Conservation (phyloP, 2,329 filamentous ascomycete genomes). For the Raffaelea arxii region DNA sequence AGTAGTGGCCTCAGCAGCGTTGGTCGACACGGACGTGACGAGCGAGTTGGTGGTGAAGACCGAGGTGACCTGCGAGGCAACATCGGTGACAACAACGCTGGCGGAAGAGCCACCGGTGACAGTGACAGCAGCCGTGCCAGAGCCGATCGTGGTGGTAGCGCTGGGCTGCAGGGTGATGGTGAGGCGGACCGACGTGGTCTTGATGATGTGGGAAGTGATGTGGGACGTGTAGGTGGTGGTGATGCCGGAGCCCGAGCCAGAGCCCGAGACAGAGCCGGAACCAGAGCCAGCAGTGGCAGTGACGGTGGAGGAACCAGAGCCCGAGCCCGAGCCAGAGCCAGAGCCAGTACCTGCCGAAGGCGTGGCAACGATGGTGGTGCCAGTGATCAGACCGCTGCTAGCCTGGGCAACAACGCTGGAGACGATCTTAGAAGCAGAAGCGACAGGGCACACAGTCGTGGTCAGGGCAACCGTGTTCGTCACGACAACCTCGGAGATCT, state of each 20-base stretch:
- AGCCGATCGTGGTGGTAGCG: neutral
- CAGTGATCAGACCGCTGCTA: slow-evolving; percentile 23
- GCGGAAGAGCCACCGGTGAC: neutral
- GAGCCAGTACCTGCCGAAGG: slow-evolving; percentile 15
- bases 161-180: slow-evolving; percentile 6
- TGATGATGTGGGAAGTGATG: slow-evolving; percentile 1
- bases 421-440: slow-evolving; percentile 26
- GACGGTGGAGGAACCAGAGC: neutral
- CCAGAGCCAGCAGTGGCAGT: slow-evolving; percentile 3
- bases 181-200: neutral
- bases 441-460: slow-evolving; percentile 32
- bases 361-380: slow-evolving; percentile 26
- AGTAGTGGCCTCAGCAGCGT: neutral
- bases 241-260: no score
- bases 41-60: neutral
- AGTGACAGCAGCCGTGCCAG: neutral
- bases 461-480: slow-evolving; percentile 28
- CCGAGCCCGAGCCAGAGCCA: slow-evolving; percentile 3
- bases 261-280: slow-evolving; percentile 2
- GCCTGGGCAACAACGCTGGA: slow-evolving; percentile 23
- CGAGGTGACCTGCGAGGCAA: no score
- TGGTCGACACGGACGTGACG: slow-evolving; percentile 1
- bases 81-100: neutral
- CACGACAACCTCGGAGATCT: slow-evolving; percentile 22
- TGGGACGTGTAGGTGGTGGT: neutral